phyloP scores from a whole-genome alignment of 1,284 basidiomycete genomes.

The Trametes sp. region DNA sequence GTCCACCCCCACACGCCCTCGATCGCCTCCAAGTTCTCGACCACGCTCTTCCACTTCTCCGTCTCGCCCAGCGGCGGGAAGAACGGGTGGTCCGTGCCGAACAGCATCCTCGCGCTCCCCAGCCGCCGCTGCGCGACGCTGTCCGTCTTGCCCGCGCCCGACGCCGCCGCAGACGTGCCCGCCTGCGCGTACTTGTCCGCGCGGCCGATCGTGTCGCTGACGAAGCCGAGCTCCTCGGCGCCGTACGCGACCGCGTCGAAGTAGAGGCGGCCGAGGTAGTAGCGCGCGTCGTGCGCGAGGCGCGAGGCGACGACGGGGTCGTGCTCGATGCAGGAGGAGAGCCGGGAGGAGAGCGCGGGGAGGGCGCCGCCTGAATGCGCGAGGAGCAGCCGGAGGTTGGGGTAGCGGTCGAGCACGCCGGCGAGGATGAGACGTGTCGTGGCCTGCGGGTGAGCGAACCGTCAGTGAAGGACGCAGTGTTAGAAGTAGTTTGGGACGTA shows the following conservation, averaged over 20 bases:
- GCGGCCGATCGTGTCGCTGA: slow-evolving; percentile 72
- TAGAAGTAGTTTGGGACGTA: slow-evolving; percentile 46
- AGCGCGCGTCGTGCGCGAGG: slow-evolving; percentile 83
- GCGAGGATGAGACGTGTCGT: slow-evolving; percentile 82
- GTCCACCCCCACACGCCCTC: slow-evolving; percentile 69
- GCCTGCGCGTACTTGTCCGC: slow-evolving; percentile 56
- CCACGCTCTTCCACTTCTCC: slow-evolving; percentile 83
- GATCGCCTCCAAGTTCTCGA: slow-evolving; percentile 85
- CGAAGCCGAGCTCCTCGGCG: slow-evolving; percentile 81
- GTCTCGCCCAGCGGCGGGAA: slow-evolving; percentile 79
- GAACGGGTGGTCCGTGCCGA: slow-evolving; percentile 91
- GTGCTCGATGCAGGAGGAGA: slow-evolving; percentile 85
- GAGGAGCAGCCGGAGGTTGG: slow-evolving; percentile 74
- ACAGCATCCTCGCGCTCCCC: slow-evolving; percentile 71
- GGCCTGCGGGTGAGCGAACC: slow-evolving; percentile 64
- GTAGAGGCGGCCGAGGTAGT: slow-evolving; percentile 80
- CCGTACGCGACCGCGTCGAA: slow-evolving; percentile 88
- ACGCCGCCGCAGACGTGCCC: slow-evolving; percentile 43
- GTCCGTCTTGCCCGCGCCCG: slow-evolving; percentile 26
- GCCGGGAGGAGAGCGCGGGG: slow-evolving; percentile 80
- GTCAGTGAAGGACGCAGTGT: neutral
- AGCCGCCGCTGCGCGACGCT: slow-evolving; percentile 32
- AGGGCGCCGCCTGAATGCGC: slow-evolving; percentile 88
- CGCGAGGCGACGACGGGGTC: slow-evolving; percentile 80
- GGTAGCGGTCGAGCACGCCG: slow-evolving; percentile 81